Evolutionary conservation across 164 flowering plant genomes (phyloP), one percentile per base, ranked within the genome.

Genomic region (Warburgia ugandensis): DNA sequence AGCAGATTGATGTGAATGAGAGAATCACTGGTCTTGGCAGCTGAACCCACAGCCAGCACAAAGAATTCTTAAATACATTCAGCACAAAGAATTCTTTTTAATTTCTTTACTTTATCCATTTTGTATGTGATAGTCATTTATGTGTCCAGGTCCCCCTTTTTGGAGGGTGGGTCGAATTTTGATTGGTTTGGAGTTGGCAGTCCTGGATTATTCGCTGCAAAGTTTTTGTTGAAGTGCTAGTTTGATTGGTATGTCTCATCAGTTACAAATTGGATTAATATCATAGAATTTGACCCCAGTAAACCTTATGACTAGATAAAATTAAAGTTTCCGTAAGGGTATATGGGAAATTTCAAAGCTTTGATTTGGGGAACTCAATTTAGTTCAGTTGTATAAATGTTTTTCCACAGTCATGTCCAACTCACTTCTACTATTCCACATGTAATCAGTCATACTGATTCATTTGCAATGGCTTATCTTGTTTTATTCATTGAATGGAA

Each of bases 1-100:
- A 92, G 46, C 57, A 68, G 20, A 86, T 92, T 65, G 99, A 88
- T 78, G 96, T 88, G 54, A 85, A 76, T 73, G 98, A 92, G 73
- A 82, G 92, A 70, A 85, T 92, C 57, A 78, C 75, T 48, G 52
- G 83, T 63, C 86, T 92, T 50, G 99, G 79, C 68, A 87, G 46
- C 87, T 92, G 36, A 92, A 81, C 64, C 99, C 22, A 77, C 94
- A 0, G 88, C 90, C 28, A 73, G 96, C 6, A 96, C 99, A 28
- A 83, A 95, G 19, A 85, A 32, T 28, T 44, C 25, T 9, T 19
- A 16, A 8, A 12, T 11, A 25, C 12, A 25, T 13, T 45, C n/a
- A 3, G 31, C 3, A 7, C 28, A 33, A 16, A 6, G 2, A 2
- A n/a, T 10, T 48, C 31, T 30, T 13, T 16, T 29, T 8, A 29